A percentile compares a stretch with the other conserved stretches of the same genome.
phyloP scores from a whole-genome alignment of 495 filamentous ascomycete species.

The Penicillium mononematosum region DNA sequence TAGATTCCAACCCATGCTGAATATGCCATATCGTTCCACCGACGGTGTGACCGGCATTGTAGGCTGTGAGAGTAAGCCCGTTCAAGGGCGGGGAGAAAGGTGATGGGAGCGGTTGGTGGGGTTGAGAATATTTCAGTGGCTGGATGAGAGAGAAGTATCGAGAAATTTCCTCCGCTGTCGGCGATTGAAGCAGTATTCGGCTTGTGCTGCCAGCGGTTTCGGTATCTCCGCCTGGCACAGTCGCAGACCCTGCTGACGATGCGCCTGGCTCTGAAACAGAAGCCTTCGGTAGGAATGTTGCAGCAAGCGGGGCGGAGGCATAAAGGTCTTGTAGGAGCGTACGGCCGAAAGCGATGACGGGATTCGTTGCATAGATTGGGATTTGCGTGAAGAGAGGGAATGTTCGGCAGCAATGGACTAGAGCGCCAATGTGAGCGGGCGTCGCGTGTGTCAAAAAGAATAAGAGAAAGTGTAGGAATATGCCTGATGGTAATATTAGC shows the following conservation, averaged over 20 bases:
- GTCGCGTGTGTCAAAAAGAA: slow-evolving; percentile 95
- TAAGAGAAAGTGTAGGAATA: slow-evolving; percentile 83
- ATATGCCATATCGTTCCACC: slow-evolving; percentile 99
- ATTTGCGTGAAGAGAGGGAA: slow-evolving; percentile 89
- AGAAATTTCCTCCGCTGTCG: slow-evolving; percentile 82
- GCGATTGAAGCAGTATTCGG: slow-evolving; percentile 72
- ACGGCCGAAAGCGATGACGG: slow-evolving; percentile 88
- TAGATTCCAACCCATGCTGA: slow-evolving; percentile 92
- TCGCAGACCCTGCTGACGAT: slow-evolving; percentile 45
- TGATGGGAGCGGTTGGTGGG: slow-evolving; percentile 81
- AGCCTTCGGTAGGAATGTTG: slow-evolving; percentile 69
- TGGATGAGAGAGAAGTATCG: slow-evolving; percentile 91
- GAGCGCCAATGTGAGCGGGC: slow-evolving; percentile 84
- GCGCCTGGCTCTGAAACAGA: slow-evolving; percentile 65
- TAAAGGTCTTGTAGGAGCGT: slow-evolving; percentile 92
- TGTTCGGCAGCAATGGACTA: slow-evolving; percentile 95
- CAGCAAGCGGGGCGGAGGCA: slow-evolving; percentile 79
- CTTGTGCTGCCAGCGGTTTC: slow-evolving; percentile 33
- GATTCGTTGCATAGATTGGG: slow-evolving; percentile 92
- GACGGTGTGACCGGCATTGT: slow-evolving; percentile 92
- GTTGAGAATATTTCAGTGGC: slow-evolving; percentile 93
- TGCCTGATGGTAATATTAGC: slow-evolving; percentile 55
- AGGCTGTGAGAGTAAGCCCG: slow-evolving; percentile 93
- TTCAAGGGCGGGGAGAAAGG: slow-evolving; percentile 84
- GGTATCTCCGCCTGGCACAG: slow-evolving; percentile 22